These are phyloP conservation scores for Fusarium ramigenum DNA, from an alignment of 2,329 filamentous ascomycete species.

Conservation along the genomic window DNA sequence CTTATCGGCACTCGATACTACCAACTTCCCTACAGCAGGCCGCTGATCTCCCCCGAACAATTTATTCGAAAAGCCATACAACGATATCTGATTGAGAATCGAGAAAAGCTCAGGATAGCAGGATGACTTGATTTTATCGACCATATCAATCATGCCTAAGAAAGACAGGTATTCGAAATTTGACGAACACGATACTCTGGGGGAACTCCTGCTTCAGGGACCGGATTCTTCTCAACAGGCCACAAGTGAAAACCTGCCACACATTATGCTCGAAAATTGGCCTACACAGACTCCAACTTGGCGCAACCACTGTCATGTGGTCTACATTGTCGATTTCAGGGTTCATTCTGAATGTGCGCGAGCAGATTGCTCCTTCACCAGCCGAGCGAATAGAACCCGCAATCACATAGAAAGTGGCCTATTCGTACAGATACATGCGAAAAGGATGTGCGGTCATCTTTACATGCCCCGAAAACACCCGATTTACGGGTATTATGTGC, in stretches of 20 bases:
- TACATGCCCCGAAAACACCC: conserved; percentile 9
- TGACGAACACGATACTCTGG: background rate
- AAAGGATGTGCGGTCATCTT: conserved; percentile 13
- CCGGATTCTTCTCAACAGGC: background rate
- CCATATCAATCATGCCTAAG: background rate
- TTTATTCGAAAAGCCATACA: background rate
- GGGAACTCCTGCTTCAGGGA: background rate
- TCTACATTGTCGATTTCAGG: conserved; percentile 31
- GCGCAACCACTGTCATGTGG: conserved; percentile 15
- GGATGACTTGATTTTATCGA: background rate
- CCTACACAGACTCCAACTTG: conserved; percentile 16
- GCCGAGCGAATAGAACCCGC: background rate
- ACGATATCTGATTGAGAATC: background rate
- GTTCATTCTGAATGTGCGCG: background rate
- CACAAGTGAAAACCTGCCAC: background rate
- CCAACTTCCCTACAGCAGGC: background rate
- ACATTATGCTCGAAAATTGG: background rate
- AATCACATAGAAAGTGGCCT: conserved; percentile 22
- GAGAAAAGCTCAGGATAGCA: background rate
- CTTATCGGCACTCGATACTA: background rate
- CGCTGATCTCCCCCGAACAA: background rate
- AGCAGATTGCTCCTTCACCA: background rate
- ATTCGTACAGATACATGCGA: conserved; percentile 21
- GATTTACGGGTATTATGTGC: conserved; percentile 4
- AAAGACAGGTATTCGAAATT: background rate